Percentiles rank a stretch among this genome's conserved stretches.
Conservation (phyloP, 192 early-diverging fungal genomes). For the Coemansia sp. region DNA sequence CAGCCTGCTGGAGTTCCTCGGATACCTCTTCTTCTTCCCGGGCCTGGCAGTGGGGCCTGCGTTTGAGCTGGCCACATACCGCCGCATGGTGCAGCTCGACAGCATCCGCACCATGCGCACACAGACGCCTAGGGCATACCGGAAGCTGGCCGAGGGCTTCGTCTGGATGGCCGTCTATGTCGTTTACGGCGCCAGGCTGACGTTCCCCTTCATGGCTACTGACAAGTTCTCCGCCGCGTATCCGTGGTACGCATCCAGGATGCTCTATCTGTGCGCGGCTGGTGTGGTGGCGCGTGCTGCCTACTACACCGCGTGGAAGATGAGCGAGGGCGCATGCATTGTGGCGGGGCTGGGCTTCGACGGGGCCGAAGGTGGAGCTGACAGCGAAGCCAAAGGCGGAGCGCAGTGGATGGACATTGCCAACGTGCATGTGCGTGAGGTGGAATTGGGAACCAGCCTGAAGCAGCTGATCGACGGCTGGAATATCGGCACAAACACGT, state of each 20-base stretch:
- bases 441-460: slow-evolving; percentile 78
- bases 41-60: slow-evolving; percentile 85
- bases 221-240: slow-evolving; percentile 16
- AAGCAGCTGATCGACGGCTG: slow-evolving; percentile 79
- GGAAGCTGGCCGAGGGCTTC: slow-evolving; percentile 27
- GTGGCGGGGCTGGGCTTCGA: slow-evolving; percentile 83
- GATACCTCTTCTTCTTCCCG: slow-evolving; percentile 89
- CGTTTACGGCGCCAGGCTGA: slow-evolving; percentile 15
- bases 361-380: slow-evolving; percentile 54
- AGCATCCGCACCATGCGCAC: slow-evolving; percentile 10
- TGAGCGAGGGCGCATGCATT: slow-evolving; percentile 84
- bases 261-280: slow-evolving; percentile 26
- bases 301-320: slow-evolving; percentile 91
- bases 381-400: slow-evolving; percentile 46
- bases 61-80: slow-evolving; percentile 66
- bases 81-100: slow-evolving; percentile 58
- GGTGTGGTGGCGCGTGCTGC: slow-evolving; percentile 38
- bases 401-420: slow-evolving; percentile 71
- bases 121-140: slow-evolving; percentile 29
- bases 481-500: slow-evolving; percentile 89
- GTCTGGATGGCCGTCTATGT: slow-evolving; percentile 51
- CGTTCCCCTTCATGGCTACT: slow-evolving; percentile 24
- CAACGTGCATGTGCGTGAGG: slow-evolving; percentile 73
- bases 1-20: slow-evolving; percentile 73
- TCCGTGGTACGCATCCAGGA: slow-evolving; percentile 8